Evolutionary conservation across 2,329 filamentous ascomycete genomes (phyloP).

Genomic region (Coleophoma eucalyptorum): DNA sequence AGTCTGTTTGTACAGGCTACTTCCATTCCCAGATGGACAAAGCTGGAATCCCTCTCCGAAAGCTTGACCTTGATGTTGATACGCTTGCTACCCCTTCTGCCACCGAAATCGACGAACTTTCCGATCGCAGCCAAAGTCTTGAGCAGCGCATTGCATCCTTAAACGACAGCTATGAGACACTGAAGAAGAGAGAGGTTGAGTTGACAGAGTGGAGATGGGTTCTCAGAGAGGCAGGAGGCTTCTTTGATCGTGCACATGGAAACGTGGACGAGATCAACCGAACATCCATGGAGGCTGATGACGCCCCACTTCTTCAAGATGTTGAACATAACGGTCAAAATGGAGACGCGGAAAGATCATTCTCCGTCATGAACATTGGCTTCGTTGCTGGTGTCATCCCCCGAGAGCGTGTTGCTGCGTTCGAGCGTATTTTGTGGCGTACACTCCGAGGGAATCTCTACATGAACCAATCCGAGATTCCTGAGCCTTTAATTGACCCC

Average conservation of each 20-base stretch:
- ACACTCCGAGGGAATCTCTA: slow-evolving; percentile 96
- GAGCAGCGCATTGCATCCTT: slow-evolving; percentile 88
- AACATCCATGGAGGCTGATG: slow-evolving; percentile 78
- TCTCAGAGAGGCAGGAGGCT: slow-evolving; percentile 89
- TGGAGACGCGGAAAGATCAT: slow-evolving; percentile 70
- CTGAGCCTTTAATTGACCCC: slow-evolving; percentile 87
- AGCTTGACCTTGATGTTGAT: slow-evolving; percentile 86
- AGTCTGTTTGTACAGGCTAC: slow-evolving; percentile 59
- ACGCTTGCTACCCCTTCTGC: slow-evolving; percentile 84
- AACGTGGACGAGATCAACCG: slow-evolving; percentile 90
- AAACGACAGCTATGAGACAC: slow-evolving; percentile 96
- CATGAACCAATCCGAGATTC: slow-evolving; percentile 99
- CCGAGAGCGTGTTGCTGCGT: slow-evolving; percentile 87
- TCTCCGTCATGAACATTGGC: slow-evolving; percentile 97
- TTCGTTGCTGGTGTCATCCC: slow-evolving; percentile 96
- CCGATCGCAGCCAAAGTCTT: slow-evolving; percentile 86
- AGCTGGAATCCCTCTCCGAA: slow-evolving; percentile 77
- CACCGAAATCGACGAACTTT: slow-evolving; percentile 92
- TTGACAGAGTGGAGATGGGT: slow-evolving; percentile 99
- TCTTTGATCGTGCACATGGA: slow-evolving; percentile 94
- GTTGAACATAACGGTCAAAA: slow-evolving; percentile 78
- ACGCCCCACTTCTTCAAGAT: slow-evolving; percentile 89
- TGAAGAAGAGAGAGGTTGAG: slow-evolving; percentile 97
- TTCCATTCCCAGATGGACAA: slow-evolving; percentile 97
- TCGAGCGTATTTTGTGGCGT: slow-evolving; percentile 96